Evolutionary conservation across 23 red algal genomes (phyloP).

Genomic region (Gracilaria caudata): DNA sequence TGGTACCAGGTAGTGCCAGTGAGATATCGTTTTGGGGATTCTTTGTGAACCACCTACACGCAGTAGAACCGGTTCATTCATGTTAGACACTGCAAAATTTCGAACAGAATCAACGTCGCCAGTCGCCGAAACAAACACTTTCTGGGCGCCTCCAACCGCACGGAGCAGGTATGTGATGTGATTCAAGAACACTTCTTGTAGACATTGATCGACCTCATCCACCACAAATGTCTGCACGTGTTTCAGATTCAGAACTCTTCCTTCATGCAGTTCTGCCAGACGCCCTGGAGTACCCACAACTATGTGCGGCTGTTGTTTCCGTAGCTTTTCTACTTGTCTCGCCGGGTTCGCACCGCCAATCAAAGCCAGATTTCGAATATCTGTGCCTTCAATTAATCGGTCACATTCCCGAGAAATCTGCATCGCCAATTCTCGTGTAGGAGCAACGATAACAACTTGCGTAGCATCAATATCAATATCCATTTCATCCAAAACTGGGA

Average conservation of each 20-base stretch:
- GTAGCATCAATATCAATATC: slow-evolving; percentile 2
- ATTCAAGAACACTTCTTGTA: slow-evolving; percentile 32
- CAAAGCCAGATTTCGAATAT: slow-evolving; percentile 59
- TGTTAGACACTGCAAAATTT: slow-evolving; percentile 38
- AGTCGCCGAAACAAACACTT: slow-evolving; percentile 84
- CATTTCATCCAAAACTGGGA: slow-evolving; percentile 83
- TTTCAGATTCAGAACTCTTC: slow-evolving; percentile 27
- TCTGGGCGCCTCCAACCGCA: slow-evolving; percentile 36
- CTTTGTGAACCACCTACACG: slow-evolving; percentile 65
- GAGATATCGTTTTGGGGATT: slow-evolving; percentile 69
- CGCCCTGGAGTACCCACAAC: slow-evolving; percentile 89
- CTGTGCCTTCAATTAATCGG: slow-evolving; percentile 53
- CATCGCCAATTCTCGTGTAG: slow-evolving; percentile 86
- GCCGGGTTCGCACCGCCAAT: slow-evolving; percentile 92
- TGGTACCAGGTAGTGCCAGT: slow-evolving; percentile 71
- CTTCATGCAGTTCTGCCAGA: slow-evolving; percentile 66
- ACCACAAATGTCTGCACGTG: slow-evolving; percentile 57
- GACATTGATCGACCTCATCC: slow-evolving; percentile 88
- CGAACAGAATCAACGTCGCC: slow-evolving; percentile 63
- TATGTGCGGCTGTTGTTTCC: slow-evolving; percentile 75
- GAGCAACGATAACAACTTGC: slow-evolving; percentile 78
- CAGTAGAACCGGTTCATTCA: slow-evolving; percentile 54
- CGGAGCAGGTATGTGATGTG: slow-evolving; percentile 43
- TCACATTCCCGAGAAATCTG: slow-evolving; percentile 80
- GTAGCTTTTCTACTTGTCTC: slow-evolving; percentile 78